These are phyloP conservation scores for Odonthalia washingtoniensis DNA, from an alignment of 31 red algal species.

Conservation along the genomic window DNA sequence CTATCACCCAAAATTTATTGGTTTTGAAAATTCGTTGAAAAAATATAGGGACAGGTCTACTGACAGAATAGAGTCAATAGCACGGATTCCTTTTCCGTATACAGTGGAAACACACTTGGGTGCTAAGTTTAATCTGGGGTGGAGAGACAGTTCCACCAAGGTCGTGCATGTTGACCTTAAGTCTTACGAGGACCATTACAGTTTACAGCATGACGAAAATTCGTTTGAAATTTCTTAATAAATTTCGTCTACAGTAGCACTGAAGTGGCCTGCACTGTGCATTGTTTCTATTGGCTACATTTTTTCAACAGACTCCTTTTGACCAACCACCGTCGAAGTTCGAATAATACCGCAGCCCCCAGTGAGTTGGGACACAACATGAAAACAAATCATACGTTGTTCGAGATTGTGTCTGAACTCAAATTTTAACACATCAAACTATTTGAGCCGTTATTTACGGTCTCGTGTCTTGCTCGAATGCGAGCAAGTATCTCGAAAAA, in stretches of 20 bases:
- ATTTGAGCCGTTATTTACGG: neutral
- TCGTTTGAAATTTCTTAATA: conserved; percentile 36
- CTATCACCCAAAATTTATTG: conserved; percentile 31
- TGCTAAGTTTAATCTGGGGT: conserved; percentile 5
- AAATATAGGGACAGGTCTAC: neutral
- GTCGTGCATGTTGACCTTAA: conserved; percentile 29
- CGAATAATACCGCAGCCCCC: no score
- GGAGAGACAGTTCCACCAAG: conserved; percentile 7
- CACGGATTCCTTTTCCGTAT: conserved; percentile 17
- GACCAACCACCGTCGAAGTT: no score
- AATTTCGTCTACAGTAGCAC: no score
- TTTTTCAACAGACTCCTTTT: no score
- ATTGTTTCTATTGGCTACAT: no score
- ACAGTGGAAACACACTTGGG: conserved; percentile 16
- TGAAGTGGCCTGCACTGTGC: no score
- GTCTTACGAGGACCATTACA: conserved; percentile 2
- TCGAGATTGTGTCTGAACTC: neutral
- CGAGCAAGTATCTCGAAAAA: neutral
- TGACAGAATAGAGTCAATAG: conserved; percentile 2
- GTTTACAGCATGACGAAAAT: conserved; percentile 10
- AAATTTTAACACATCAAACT: neutral
- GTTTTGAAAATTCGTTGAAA: conserved; percentile 7
- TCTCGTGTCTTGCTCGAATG: conserved; percentile 6
- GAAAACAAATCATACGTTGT: neutral
- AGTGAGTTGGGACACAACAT: neutral